A percentile compares a stretch with the other conserved stretches of the same genome.
These are phyloP conservation scores for Cladophialophora psammophila DNA, from an alignment of 2,329 filamentous ascomycete genomes.

Conservation along the genomic window DNA sequence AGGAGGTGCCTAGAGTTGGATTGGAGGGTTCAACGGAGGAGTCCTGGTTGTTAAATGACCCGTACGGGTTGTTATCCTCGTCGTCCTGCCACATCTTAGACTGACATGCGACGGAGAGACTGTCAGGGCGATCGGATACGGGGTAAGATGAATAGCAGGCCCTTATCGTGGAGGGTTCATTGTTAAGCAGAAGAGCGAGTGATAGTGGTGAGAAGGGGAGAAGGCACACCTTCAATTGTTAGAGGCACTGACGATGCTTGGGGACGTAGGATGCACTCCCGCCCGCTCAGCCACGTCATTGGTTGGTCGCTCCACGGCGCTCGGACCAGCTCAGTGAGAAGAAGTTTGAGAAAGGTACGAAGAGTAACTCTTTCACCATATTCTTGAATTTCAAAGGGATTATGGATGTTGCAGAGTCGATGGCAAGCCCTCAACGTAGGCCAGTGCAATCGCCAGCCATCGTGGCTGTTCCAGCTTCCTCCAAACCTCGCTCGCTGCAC, in stretches of 20 bases:
- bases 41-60: slow-evolving; percentile 88
- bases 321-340: neutral
- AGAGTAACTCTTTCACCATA: too few species aligned
- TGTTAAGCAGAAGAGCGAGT: neutral
- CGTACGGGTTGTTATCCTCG: slow-evolving; percentile 98
- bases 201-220: slow-evolving; percentile 4
- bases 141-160: neutral
- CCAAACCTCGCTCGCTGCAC: neutral
- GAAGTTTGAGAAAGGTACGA: neutral
- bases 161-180: neutral
- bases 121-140: neutral
- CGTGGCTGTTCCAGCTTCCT: neutral
- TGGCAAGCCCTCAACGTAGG: neutral
- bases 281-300: slow-evolving; percentile 31
- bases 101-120: neutral
- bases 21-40: slow-evolving; percentile 27
- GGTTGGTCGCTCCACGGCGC: slow-evolving; percentile 8
- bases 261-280: slow-evolving; percentile 14
- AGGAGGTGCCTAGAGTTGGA: slow-evolving; percentile 28
- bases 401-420: too few species aligned
- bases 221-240: slow-evolving; percentile 19
- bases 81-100: slow-evolving; percentile 86
- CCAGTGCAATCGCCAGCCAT: neutral
- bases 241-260: neutral
- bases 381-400: too few species aligned